Base-by-base conservation (phyloP, 2,329 filamentous ascomycete species). In the Aspergillus fructus region DNA sequence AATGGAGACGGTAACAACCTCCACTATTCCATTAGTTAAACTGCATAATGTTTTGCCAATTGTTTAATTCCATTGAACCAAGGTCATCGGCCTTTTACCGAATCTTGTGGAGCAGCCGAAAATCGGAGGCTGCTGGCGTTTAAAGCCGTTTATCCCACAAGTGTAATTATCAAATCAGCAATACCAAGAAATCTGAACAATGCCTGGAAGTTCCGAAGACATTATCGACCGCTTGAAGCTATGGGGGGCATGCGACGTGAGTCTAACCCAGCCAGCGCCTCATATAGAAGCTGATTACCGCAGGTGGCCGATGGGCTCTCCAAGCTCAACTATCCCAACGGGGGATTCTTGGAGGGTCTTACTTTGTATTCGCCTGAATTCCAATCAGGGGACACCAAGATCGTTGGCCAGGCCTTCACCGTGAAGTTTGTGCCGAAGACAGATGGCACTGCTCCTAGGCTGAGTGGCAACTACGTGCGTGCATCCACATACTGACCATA, bases 391-490 rank as follows among this genome's bases (percentile, higher is more conserved):
- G 61, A 71, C 11, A 81, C 81, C 41, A 83, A 81, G 67, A 80
- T 85, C 55, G 73, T 82, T 19, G 83, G 83, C 4, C 81, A 79
- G 11, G 83, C 81, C 5, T 83, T 82, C 61, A 84, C 81, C 0
- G 82, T 85, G 50, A 74, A 79, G 61, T 84, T 83, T 61, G 80
- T 77, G 13, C 73, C 74, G 46, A 43, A 42, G 24, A 45, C 19
- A 13, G 73, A 75, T 47, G 78, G 82, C 59, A 13, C 50, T 8
- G 50, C 50, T 11, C 50, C 50, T 12, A 53, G 39, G 24, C 40
- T 45, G 7, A 13, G 13, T 12, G 39, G 40, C 3, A 43, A 53
- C 7, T 53, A 53, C 34, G 50, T 53, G 27, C 6, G 50, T 49
- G 2, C 43, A 37, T 9, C n/a, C 15, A 12, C 27, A 8, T 30